Conservation (phyloP, 2,329 filamentous ascomycete species). For the Phoma sp. region DNA sequence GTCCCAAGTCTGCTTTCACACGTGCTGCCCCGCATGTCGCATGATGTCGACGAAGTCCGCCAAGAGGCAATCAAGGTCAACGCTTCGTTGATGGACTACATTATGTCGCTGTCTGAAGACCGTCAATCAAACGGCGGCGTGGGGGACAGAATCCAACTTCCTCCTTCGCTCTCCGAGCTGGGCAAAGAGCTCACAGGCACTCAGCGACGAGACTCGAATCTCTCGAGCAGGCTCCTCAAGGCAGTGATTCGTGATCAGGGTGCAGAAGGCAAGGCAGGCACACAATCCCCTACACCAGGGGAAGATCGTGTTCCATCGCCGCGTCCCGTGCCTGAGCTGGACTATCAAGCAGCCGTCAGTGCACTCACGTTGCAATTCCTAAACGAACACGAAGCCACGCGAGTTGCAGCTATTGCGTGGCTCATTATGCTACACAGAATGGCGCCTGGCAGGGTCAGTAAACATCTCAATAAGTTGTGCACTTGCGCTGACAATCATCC, state of each 20-base stretch:
- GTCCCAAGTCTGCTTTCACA: conserved; percentile 91
- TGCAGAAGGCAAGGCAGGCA: conserved; percentile 37
- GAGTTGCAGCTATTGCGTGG: conserved; percentile 93
- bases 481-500: conserved; percentile 14
- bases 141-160: conserved; percentile 54
- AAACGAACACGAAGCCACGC: conserved; percentile 95
- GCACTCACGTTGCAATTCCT: conserved; percentile 92
- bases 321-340: conserved; percentile 70
- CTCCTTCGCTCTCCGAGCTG: conserved; percentile 47
- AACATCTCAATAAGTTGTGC: not conserved
- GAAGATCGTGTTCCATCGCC: conserved; percentile 55
- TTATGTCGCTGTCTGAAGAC: conserved; percentile 82
- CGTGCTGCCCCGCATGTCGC: conserved; percentile 92
- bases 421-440: conserved; percentile 97
- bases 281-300: conserved; percentile 52
- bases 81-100: conserved; percentile 88
- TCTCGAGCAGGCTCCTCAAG: conserved; percentile 45
- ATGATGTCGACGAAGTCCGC: conserved; percentile 86
- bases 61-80: conserved; percentile 91
- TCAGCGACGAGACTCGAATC: conserved; percentile 49
- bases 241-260: conserved; percentile 45
- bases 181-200: conserved; percentile 53
- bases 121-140: conserved; percentile 36
- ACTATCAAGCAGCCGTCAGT: conserved; percentile 93
- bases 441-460: conserved; percentile 80